phyloP scores from a whole-genome alignment of 441 rosid species.

The Euphorbia celastroides region DNA sequence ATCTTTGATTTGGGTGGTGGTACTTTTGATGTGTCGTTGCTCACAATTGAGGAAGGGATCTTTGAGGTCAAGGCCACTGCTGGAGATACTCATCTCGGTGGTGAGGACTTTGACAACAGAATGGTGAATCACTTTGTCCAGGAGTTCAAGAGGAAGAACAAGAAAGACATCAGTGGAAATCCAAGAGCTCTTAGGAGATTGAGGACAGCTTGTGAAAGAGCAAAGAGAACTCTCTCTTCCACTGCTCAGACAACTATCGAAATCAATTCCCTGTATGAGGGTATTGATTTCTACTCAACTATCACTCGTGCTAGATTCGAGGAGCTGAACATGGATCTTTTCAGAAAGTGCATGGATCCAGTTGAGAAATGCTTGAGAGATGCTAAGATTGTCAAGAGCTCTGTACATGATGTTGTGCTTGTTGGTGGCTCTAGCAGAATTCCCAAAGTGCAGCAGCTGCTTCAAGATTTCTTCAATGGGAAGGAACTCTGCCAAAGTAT shows the following conservation, averaged over 20 bases:
- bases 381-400: no score
- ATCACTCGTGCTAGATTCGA: no score
- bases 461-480: conserved; percentile 76
- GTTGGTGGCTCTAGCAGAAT: conserved; percentile 85
- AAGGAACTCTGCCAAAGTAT: conserved; percentile 76
- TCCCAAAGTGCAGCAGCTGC: conserved; percentile 71
- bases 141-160: no score
- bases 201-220: no score
- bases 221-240: no score
- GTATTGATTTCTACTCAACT: no score
- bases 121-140: no score
- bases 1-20: conserved; percentile 42
- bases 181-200: conserved; percentile 36
- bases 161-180: no score
- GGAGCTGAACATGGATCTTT: conserved; percentile 68
- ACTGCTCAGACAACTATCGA: no score
- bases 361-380: conserved; percentile 76
- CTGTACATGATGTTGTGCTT: conserved; percentile 67
- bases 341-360: conserved; percentile 77
- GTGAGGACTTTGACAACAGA: conserved; percentile 41
- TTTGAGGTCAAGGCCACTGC: conserved; percentile 43
- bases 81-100: conserved; percentile 46
- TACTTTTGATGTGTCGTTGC: conserved; percentile 35
- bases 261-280: no score
- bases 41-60: conserved; percentile 35